Conservation (phyloP, 2,329 filamentous ascomycete genomes). For the Sordariomycetes sp. region DNA sequence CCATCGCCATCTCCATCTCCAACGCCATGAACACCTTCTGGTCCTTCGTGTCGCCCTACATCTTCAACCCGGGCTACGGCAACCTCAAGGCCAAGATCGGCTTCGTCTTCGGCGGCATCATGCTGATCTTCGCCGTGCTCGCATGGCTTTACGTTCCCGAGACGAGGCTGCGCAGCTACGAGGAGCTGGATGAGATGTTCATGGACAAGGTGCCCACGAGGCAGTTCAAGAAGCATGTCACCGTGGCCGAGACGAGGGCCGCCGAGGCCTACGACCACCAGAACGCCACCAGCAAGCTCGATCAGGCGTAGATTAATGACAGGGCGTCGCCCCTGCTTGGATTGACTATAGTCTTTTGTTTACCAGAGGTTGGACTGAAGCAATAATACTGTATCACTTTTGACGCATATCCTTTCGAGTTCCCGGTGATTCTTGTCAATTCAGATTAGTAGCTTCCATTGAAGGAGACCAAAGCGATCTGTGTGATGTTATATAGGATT, state of each 20-base stretch:
- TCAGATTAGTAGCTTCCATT: too few species aligned
- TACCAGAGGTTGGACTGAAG: too few species aligned
- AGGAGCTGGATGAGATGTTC: conserved; percentile 18
- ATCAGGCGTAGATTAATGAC: too few species aligned
- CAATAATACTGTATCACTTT: too few species aligned
- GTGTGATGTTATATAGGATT: too few species aligned
- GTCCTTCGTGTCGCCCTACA: conserved; percentile 7
- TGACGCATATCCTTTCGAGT: too few species aligned
- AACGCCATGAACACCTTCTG: conserved; percentile 8
- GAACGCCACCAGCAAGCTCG: too few species aligned
- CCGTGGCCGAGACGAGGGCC: conserved; percentile 12
- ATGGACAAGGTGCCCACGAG: conserved; percentile 13
- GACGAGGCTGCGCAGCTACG: conserved; percentile 12
- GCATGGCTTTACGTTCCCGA: conserved; percentile 6
- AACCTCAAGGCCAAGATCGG: conserved; percentile 8
- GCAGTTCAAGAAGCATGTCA: conserved; percentile 12
- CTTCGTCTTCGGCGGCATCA: conserved; percentile 8
- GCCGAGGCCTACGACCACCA: conserved; percentile 14
- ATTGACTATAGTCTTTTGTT: too few species aligned
- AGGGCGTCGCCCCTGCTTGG: too few species aligned
- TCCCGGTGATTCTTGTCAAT: too few species aligned
- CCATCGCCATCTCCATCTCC: conserved; percentile 8
- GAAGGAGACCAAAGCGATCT: too few species aligned
- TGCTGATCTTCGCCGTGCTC: conserved; percentile 6
- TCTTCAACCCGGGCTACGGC: conserved; percentile 8